These are phyloP conservation scores for Chaetomium strumarium DNA, from an alignment of 2,329 filamentous ascomycete genomes.

Conservation along the genomic window DNA sequence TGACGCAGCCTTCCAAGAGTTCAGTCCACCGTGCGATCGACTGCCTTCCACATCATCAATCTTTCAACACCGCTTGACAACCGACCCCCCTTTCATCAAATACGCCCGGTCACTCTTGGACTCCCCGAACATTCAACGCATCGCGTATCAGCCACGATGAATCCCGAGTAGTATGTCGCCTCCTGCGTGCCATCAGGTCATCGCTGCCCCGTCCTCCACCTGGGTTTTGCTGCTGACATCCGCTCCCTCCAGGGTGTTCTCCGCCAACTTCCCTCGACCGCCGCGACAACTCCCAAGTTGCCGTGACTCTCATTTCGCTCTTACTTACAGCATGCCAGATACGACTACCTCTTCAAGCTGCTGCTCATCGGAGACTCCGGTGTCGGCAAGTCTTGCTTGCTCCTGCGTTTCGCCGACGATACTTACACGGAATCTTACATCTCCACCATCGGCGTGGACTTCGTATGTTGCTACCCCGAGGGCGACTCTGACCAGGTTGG, in stretches of 20 bases:
- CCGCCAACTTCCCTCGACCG: background rate
- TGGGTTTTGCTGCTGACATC: conserved; percentile 19
- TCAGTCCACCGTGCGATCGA: conserved; percentile 18
- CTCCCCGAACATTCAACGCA: conserved; percentile 6
- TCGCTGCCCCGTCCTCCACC: conserved; percentile 8
- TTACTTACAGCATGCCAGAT: conserved; percentile 55
- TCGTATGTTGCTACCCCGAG: conserved; percentile 56
- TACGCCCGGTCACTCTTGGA: conserved; percentile 7
- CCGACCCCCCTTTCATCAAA: conserved; percentile 11
- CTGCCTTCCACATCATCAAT: conserved; percentile 25
- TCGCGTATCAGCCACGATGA: conserved; percentile 56
- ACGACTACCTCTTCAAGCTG: conserved; percentile 99
- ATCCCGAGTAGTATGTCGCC: conserved; percentile 76
- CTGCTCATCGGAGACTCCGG: conserved; percentile 99
- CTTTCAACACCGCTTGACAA: conserved; percentile 10
- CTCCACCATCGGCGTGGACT: conserved; percentile 98
- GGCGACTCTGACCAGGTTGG: background rate
- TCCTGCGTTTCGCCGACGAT: conserved; percentile 96
- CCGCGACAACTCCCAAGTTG: conserved; percentile 7
- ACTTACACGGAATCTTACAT: conserved; percentile 99
- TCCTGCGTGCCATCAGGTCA: background rate
- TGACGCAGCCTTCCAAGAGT: conserved; percentile 25
- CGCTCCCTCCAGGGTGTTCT: conserved; percentile 1
- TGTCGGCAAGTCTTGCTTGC: conserved; percentile 98
- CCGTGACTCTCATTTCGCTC: conserved; percentile 1